These are phyloP conservation scores for Butyriboletus loyo DNA, from an alignment of 768 basidiomycete species.

Conservation along the genomic window DNA sequence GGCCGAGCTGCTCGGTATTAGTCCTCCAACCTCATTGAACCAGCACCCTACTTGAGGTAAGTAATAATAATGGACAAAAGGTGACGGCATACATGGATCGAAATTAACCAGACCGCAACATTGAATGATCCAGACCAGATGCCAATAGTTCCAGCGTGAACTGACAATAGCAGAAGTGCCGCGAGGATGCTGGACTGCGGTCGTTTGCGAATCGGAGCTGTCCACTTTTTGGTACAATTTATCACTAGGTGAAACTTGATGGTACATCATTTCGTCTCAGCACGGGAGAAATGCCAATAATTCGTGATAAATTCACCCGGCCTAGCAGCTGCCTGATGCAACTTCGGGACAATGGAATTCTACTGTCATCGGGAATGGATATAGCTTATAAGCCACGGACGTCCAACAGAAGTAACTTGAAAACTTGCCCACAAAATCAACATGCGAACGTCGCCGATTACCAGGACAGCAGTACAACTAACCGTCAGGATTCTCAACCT, in stretches of 20 bases:
- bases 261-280: neutral
- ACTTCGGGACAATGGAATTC: conserved; percentile 1
- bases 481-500: neutral
- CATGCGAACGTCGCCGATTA: conserved; percentile 9
- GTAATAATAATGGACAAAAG: neutral
- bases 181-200: neutral
- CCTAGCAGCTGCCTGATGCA: neutral
- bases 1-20: no score
- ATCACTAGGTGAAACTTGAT: neutral
- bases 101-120: neutral
- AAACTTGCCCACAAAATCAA: conserved; percentile 2
- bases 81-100: neutral
- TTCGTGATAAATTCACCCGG: neutral
- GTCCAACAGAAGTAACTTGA: neutral
- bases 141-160: neutral
- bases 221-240: neutral
- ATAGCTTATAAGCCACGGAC: neutral
- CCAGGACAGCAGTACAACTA: neutral
- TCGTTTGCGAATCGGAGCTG: neutral
- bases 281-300: neutral
- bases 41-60: neutral
- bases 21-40: neutral
- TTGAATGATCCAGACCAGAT: neutral
- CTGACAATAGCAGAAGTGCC: neutral
- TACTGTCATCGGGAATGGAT: neutral